A percentile compares a stretch with the other conserved stretches of the same genome.
Evolutionary conservation across 768 basidiomycete species (phyloP).

Genomic region (Rickenella mellea): DNA sequence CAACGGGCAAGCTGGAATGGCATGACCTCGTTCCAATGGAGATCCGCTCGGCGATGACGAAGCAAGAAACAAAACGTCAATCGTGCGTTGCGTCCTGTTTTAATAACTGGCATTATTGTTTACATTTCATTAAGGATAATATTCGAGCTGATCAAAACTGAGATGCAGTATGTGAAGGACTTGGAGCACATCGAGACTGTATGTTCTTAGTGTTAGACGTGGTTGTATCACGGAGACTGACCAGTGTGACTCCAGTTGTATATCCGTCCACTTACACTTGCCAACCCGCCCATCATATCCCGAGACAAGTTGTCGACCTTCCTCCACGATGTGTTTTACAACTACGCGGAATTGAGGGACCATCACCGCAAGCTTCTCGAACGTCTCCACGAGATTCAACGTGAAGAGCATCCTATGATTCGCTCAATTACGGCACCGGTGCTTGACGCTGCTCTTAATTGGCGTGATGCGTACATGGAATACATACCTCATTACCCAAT

Average conservation of each 20-base stretch:
- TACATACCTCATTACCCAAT: slow-evolving; percentile 92
- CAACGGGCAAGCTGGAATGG: slow-evolving; percentile 82
- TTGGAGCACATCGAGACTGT: slow-evolving; percentile 78
- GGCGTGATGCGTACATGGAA: slow-evolving; percentile 86
- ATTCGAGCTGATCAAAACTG: slow-evolving; percentile 90
- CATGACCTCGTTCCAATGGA: slow-evolving; percentile 75
- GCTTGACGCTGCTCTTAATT: slow-evolving; percentile 85
- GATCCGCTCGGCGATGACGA: slow-evolving; percentile 46
- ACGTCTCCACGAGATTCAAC: slow-evolving; percentile 76
- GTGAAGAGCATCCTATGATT: slow-evolving; percentile 78
- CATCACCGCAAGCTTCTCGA: slow-evolving; percentile 74
- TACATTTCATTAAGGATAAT: slow-evolving; percentile 49
- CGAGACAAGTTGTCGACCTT: slow-evolving; percentile 64
- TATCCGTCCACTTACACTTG: slow-evolving; percentile 59
- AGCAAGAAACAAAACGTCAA: slow-evolving; percentile 77
- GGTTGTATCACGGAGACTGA: neutral
- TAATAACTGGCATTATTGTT: neutral
- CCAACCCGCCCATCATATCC: slow-evolving; percentile 72
- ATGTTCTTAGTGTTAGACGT: slow-evolving; percentile 12
- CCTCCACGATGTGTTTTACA: slow-evolving; percentile 84
- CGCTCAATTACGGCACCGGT: slow-evolving; percentile 74
- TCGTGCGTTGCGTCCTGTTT: slow-evolving; percentile 40
- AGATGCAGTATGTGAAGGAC: slow-evolving; percentile 93
- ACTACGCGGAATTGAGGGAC: slow-evolving; percentile 63
- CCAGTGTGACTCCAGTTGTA: slow-evolving; percentile 51